A percentile compares a stretch with the other conserved stretches of the same genome.
Conservation (phyloP, 139 green algal genomes). For the Auxenochlorella pyrenoidosa region DNA sequence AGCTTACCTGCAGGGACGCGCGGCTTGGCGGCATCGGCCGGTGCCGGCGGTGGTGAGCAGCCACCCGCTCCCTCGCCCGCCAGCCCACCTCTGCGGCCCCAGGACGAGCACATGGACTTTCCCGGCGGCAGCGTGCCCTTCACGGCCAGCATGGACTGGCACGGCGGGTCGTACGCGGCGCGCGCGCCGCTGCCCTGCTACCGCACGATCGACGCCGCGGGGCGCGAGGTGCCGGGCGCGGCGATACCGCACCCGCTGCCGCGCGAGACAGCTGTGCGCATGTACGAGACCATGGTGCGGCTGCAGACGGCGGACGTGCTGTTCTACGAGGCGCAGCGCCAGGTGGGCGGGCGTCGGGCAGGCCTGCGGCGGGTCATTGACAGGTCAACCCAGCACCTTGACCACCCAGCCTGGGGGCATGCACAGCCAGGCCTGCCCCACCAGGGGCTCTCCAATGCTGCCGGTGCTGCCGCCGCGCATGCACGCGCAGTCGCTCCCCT, state of each 20-base stretch:
- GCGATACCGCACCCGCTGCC: slow-evolving; percentile 53
- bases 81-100: not conserved
- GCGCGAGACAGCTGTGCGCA: slow-evolving; percentile 50
- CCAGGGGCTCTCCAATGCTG: too few species aligned
- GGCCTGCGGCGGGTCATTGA: too few species aligned
- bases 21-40: not conserved
- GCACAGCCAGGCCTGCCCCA: too few species aligned
- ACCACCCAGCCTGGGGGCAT: too few species aligned
- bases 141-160: slow-evolving; percentile 49
- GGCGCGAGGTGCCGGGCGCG: slow-evolving; percentile 52
- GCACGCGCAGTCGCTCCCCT: too few species aligned
- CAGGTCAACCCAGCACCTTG: too few species aligned
- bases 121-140: slow-evolving; percentile 71
- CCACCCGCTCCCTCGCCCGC: not conserved
- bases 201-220: slow-evolving; percentile 64
- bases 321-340: slow-evolving; percentile 95
- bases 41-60: not conserved
- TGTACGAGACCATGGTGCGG: slow-evolving; percentile 74
- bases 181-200: slow-evolving; percentile 67
- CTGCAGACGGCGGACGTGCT: slow-evolving; percentile 87
- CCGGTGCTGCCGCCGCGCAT: too few species aligned
- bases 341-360: slow-evolving; percentile 59
- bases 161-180: slow-evolving; percentile 43
- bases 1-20: not conserved
- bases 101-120: slow-evolving; percentile 51